Percentiles rank a stretch among this genome's conserved stretches.
These are phyloP conservation scores for Kwoniella europaea DNA, from an alignment of 768 basidiomycete species.

Conservation along the genomic window DNA sequence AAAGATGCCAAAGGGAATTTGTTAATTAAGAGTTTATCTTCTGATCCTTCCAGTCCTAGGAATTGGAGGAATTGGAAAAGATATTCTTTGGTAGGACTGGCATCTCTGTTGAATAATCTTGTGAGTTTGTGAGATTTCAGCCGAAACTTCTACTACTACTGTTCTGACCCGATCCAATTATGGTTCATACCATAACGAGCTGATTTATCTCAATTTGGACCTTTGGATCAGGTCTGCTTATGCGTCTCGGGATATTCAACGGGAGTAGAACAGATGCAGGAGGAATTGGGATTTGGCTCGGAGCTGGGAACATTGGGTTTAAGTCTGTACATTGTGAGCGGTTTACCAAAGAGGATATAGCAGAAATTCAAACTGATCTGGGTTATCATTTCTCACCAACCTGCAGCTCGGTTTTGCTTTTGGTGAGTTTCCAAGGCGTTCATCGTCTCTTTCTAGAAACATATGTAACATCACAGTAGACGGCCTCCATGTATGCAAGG, in stretches of 20 bases:
- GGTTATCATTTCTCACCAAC: background rate
- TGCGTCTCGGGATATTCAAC: slow-evolving; percentile 43
- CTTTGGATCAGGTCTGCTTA: slow-evolving; percentile 28
- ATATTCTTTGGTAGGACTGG: slow-evolving; percentile 34
- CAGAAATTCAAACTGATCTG: background rate
- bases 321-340: slow-evolving; percentile 36
- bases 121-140: slow-evolving; percentile 18
- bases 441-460: too few relatives aligned
- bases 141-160: too few relatives aligned
- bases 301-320: slow-evolving; percentile 40
- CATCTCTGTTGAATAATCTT: slow-evolving; percentile 37
- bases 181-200: too few relatives aligned
- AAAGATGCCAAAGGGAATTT: slow-evolving; percentile 35
- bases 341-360: background rate
- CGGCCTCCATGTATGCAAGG: too few relatives aligned
- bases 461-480: too few relatives aligned
- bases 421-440: slow-evolving; percentile 10
- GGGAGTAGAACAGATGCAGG: slow-evolving; percentile 38
- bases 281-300: slow-evolving; percentile 33
- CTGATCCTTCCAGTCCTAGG: slow-evolving; percentile 34
- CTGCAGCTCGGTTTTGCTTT: slow-evolving; percentile 35
- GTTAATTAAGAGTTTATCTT: slow-evolving; percentile 27
- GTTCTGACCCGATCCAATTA: too few relatives aligned
- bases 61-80: slow-evolving; percentile 44
- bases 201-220: too few relatives aligned